phyloP scores from a whole-genome alignment of 306 rosid genomes.

The Mimosa pudica region DNA sequence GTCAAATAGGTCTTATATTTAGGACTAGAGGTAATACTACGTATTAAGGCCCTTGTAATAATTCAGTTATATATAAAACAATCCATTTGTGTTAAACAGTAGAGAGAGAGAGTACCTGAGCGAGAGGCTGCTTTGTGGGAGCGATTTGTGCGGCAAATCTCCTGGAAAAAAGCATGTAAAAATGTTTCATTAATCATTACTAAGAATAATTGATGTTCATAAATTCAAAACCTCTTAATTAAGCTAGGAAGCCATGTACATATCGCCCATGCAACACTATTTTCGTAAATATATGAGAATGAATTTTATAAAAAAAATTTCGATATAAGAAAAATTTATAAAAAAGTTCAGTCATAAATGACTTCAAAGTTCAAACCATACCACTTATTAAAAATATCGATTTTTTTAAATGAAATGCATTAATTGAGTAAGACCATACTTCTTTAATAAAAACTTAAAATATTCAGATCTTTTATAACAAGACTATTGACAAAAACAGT shows the following conservation, averaged over 20 bases:
- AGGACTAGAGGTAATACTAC: too few relatives aligned
- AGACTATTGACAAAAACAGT: too few relatives aligned
- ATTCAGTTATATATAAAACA: too few relatives aligned
- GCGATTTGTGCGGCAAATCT: constrained; percentile 64
- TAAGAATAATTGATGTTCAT: not conserved
- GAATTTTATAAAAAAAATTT: not conserved
- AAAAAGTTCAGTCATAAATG: not conserved
- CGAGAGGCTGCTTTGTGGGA: constrained; percentile 43
- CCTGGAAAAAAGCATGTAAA: constrained; percentile 34
- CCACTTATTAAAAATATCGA: not conserved
- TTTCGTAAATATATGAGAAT: not conserved
- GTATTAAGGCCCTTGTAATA: too few relatives aligned
- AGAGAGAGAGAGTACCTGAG: constrained; percentile 48
- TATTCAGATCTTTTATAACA: not conserved
- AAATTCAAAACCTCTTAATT: not conserved
- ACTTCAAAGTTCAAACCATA: not conserved
- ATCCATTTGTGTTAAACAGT: too few relatives aligned
- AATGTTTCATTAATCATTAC: not conserved
- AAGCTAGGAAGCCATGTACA: not conserved
- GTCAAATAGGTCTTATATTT: too few relatives aligned
- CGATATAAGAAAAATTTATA: not conserved
- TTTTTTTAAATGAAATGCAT: not conserved
- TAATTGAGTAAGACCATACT: not conserved
- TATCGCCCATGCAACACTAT: not conserved
- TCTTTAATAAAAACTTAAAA: not conserved